Base-by-base conservation (phyloP, 1,139 yeast genomes). In the Scheffersomyces parashehatae region DNA sequence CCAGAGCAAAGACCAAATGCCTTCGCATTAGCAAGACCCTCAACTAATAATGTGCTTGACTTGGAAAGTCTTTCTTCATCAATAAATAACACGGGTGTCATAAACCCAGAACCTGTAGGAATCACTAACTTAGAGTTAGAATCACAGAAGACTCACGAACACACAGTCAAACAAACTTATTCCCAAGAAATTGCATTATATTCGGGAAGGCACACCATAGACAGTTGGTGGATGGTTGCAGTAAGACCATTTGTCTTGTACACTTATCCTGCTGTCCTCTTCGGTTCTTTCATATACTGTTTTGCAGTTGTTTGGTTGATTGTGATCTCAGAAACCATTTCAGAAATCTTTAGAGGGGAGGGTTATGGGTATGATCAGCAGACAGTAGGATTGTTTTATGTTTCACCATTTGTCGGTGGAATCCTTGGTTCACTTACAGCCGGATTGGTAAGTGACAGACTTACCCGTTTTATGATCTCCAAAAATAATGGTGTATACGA, bases 291-390 rank as follows among this genome's bases (percentile, higher is more conserved):
- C 8, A 60, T 78, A 2, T 82, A 82, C 52, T 67, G 83, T 1
- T 68, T 81, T 46, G 80, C 84, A 9, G 83, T 82, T 24, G 83
- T 82, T 15, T 82, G 85, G 85, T 70, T 82, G 41, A 81, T 82
- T 58, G 78, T 81, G 39, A 75, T 82, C 38, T 77, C 84, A 1
- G 85, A 82, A 56, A 73, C 81, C 1, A 73, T 82, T 30, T 68
- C 82, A 3, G 70, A 73, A 11, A 75, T 81, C 28, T 82, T 81
- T 52, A 59, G 68, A 13, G 56, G 60, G 12, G 60, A 57, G 5
- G 80, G 80, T 0, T 82, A 82, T 59, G 60, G 67, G 13, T 81
- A 75, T 56, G 60, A 72, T 8, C 67, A 72, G 37, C 73, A 75
- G 15, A 65, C 78, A 0, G 73, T 81, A 11, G 87, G 87, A n/a